Base-by-base conservation (phyloP, 2,329 filamentous ascomycete genomes). In the Pyrenophora seminiperda region DNA sequence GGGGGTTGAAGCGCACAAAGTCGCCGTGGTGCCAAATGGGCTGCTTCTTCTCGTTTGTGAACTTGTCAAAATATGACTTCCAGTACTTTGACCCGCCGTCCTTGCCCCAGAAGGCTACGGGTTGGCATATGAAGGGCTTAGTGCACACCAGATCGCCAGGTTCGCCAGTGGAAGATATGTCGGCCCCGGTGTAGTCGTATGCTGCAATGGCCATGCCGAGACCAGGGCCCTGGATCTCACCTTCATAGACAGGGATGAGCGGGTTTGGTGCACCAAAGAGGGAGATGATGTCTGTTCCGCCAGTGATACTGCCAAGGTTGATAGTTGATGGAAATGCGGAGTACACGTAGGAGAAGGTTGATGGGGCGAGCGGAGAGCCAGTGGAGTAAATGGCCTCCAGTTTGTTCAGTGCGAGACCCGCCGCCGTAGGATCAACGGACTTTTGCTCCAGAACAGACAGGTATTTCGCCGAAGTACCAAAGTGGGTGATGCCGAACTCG, bases 231-330 rank as follows among this genome's bases (percentile, higher is more conserved):
- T 81, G 78, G 42, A 81, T 79, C 47, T 81, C 78, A 53, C 78
- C 78, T 48, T 74, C 72, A 61, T 78, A 77, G 20, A 81, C 78
- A 7, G 78, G 77, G 6, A 75, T 62, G 3, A 81, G 68, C 1
- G 77, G 78, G 47, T 88, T 93, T 0, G 91, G 89, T 0, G 90
- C 87, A 34, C 92, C 93, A 66, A 97, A 99, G 27, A 97, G 83
- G 1, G 92, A 96, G 58, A 97, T 90, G 63, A 97, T 97, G 70
- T 99, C 94, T 3, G 93, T 97, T 41, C 93, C 94, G 30, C 94
- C 94, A 0, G 93, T 97, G 66, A 99, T 97, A 48, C 90, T 95
- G 40, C 87, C 91, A 6, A 97, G 83, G 73, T 97, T 93, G 59
- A 97, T 80, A n/a, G 82, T 78, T 0, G 82, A 67, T 2, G 91